Evolutionary conservation across 2,329 filamentous ascomycete species (phyloP), one percentile per base, ranked within the genome.

Genomic region (Lachnellula occidentalis): DNA sequence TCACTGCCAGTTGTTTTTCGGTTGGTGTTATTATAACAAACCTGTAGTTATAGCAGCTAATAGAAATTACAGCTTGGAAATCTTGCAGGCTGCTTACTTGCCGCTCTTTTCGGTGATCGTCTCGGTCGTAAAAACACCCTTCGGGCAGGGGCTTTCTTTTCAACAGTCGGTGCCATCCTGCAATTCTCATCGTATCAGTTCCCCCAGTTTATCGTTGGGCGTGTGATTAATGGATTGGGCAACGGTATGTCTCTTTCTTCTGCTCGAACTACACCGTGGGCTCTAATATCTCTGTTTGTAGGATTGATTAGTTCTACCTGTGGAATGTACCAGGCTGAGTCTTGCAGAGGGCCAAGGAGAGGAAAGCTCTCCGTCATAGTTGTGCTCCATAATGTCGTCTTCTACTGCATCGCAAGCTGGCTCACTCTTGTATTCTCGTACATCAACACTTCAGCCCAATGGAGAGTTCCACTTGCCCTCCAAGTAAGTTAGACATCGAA

Each of bases 371-470:
- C 58, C 7, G 58, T 62, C 17, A 62, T 60, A 17, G 59, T 60
- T n/a, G 78, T 78, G 15, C 76, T 78, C 3, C 55, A 81, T 31
- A 80, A 81, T 58, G 79, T 78, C 0, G 72, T 82, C 34, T 78
- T 76, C 2, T 82, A 82, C 67, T 83, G 80, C 78, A 73, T 83
- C 52, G 79, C 56, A 14, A 58, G 58, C 37, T 61, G 58, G 58
- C 56, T 61, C 36, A 57, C 56, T 17, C 50, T 61, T 15, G 57
- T 34, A 17, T 56, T 54, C 43, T 60, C 58, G 1, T 60, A 53
- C 39, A 64, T 72, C 34, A 52, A 61, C 24, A 72, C 65, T 41
- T 67, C 71, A 15, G 62, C 68, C 1, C 70, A 73, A 37, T 77
- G 77, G 82, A 73, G 82, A 5, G 82, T 85, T 43, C 74, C 75